A percentile compares a stretch with the other conserved stretches of the same genome.
These are phyloP conservation scores for Olyra latifolia DNA, from an alignment of 176 grass and related monocot species.

Conservation along the genomic window DNA sequence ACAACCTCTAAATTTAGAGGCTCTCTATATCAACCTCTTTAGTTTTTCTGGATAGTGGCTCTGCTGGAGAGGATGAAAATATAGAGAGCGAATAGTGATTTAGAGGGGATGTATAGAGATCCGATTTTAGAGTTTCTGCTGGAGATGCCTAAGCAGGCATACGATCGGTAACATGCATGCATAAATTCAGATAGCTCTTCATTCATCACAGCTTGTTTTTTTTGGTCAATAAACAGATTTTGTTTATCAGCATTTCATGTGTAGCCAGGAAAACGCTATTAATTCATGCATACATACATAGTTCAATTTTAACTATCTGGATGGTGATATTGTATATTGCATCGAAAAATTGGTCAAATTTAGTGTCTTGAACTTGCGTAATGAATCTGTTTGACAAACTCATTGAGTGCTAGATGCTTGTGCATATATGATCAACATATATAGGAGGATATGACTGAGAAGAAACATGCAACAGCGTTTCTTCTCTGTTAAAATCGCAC, in stretches of 20 bases:
- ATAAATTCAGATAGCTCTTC: background rate
- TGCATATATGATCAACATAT: background rate
- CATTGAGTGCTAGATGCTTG: background rate
- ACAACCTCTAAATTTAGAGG: too few species aligned
- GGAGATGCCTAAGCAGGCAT: background rate
- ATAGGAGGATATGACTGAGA: background rate
- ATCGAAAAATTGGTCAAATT: background rate
- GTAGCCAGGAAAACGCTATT: background rate
- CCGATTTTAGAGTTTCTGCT: too few species aligned
- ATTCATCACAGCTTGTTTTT: background rate
- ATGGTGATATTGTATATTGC: background rate
- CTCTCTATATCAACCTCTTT: too few species aligned
- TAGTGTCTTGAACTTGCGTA: background rate
- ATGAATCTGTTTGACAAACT: background rate
- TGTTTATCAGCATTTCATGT: conserved; percentile 33
- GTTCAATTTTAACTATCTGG: background rate
- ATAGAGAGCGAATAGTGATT: too few species aligned
- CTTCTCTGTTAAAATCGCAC: background rate
- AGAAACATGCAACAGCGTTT: background rate
- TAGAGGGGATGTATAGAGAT: too few species aligned
- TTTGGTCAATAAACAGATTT: background rate
- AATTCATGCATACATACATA: background rate
- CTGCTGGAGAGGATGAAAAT: too few species aligned
- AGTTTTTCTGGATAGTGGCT: too few species aligned
- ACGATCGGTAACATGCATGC: too few species aligned